Base-by-base conservation (phyloP, 2,329 filamentous ascomycete genomes). In the Diaporthe vexans region DNA sequence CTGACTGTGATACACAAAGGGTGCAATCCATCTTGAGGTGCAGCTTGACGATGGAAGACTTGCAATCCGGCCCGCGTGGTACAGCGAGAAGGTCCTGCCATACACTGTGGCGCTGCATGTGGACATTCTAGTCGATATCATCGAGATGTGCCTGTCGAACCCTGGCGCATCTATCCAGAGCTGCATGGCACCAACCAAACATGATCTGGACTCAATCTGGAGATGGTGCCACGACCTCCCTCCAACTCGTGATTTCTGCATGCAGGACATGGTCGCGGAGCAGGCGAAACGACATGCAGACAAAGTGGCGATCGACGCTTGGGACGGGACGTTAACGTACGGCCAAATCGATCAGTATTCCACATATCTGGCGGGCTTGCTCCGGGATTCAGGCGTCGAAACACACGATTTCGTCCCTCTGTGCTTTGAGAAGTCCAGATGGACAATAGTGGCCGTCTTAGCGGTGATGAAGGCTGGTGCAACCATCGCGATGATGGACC, bases 141-240 rank as follows among this genome's bases (percentile, higher is more conserved):
- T 88, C 69, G 77, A 79, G 61, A 70, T 81, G 21, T 84, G 81
- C 73, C 74, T 85, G 29, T 76, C 79, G 15, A 79, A 78, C 46
- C 80, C 79, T 1, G 72, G 78, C 0, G 71, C 75, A 7, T 74
- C 82, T 5, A 78, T 87, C 21, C 76, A 82, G 73, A 76, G 81
- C 21, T 80, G 77, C 56, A 76, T 86, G 51, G 77, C 77, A 1
- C 82, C 83, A 13, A 79, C 78, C 74, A 77, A 83, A 24, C 69
- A 73, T 35, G 74, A 75, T 24, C n/a, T 75, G 46, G 74, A 73
- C 21, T 79, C 85, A 29, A 83, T 88, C 57, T 88, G 87, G 87
- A 78, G 78, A 4, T 87, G 86, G 85, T 88, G 88, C 59, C 79
- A 85, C 37, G 74, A 81, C 3, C 75, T 88, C 2, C 86, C 86